phyloP scores from a whole-genome alignment of 1,284 basidiomycete species.

The Trametes polyzona region DNA sequence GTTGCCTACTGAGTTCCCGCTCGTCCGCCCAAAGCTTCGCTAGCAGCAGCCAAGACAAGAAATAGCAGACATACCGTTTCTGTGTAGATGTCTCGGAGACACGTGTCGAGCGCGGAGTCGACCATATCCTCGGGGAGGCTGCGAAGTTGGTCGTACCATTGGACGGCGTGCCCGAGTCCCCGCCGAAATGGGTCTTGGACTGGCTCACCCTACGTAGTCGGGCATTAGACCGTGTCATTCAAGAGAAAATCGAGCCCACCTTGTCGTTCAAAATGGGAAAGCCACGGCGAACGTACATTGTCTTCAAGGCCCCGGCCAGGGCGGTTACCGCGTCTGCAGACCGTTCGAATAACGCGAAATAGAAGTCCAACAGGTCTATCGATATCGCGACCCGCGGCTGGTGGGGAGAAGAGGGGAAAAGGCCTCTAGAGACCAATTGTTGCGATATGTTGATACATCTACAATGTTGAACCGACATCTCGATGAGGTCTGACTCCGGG shows the following conservation, averaged over 20 bases:
- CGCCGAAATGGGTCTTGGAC: conserved; percentile 23
- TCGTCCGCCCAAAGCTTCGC: too few species aligned
- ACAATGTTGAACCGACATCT: not conserved
- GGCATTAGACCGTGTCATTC: not conserved
- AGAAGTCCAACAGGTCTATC: conserved; percentile 28
- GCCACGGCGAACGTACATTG: conserved; percentile 26
- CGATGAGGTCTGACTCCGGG: not conserved
- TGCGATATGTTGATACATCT: not conserved
- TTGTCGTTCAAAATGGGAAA: conserved; percentile 15
- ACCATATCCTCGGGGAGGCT: not conserved
- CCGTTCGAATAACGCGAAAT: conserved; percentile 30
- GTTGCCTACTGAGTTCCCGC: too few species aligned
- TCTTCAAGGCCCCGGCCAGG: conserved; percentile 24
- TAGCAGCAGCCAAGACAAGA: too few species aligned
- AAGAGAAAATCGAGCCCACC: too few species aligned
- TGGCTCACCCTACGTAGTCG: conserved; percentile 12
- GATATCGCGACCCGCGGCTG: conserved; percentile 18
- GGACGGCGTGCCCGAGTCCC: conserved; percentile 23
- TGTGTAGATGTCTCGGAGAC: not conserved
- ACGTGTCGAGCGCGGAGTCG: conserved; percentile 4
- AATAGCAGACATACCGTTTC: too few species aligned
- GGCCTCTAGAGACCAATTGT: conserved; percentile 7
- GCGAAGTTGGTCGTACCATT: conserved; percentile 31
- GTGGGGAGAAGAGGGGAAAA: conserved; percentile 16
- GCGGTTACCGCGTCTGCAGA: conserved; percentile 32